Evolutionary conservation across 768 basidiomycete genomes (phyloP), one percentile per base, ranked within the genome.

Genomic region (Termitomyces sp.): DNA sequence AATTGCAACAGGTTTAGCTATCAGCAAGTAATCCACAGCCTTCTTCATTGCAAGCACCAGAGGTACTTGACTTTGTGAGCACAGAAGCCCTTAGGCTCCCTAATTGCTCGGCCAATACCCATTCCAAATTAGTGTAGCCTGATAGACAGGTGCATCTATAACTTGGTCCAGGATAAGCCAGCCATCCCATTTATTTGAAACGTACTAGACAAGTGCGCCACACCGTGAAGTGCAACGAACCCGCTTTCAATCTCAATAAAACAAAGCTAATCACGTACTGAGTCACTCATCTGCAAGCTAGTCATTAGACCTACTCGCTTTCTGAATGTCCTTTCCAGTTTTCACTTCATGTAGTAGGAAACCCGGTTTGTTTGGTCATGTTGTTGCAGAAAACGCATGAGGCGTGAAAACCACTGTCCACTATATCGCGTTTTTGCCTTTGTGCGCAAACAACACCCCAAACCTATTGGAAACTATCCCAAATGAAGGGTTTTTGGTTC

Each of bases 21-120:
- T 72, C 70, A 68, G 73, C 73, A 75, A 75, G 69, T 66, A 73
- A 72, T 72, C 72, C 72, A 70, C 71, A 72, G 64, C 64, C 70
- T 65, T 70, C 70, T 51, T 51, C 69, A 70, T 52, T 69, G 67
- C 70, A 67, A 66, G 65, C 67, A 70, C 68, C 61, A 47, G 49
- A 65, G 57, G 69, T 70, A 60, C 67, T 67, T 57, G 69, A 71
- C 66, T 69, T 67, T 18, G 33, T 13, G 16, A n/a, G 56, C 53
- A 59, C 59, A 58, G 20, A 45, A 58, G 27, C n/a, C n/a, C n/a
- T 22, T 61, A 37, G 41, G 16, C 37, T 2, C 11, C 58, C 58
- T 45, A 68, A 62, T 48, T 51, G 67, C 67, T 67, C 54, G 66
- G 64, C 67, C 59, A n/a, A n/a, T 20, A 60, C 59, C 66, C 58